A percentile compares a stretch with the other conserved stretches of the same genome.
Conservation (phyloP, 345 rosid species). For the Excoecaria agallocha region DNA sequence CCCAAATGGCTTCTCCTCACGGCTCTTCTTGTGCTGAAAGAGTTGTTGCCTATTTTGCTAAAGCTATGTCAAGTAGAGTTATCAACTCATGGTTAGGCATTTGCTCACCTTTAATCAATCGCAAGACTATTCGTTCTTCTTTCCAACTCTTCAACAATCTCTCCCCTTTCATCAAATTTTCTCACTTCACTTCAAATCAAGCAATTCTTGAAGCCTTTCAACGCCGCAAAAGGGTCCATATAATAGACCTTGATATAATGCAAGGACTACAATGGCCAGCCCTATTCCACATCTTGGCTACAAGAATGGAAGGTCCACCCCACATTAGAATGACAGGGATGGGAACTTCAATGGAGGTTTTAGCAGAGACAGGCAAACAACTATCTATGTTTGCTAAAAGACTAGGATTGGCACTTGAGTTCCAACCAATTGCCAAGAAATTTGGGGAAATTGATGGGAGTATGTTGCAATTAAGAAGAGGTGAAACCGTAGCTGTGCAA, state of each 20-base stretch:
- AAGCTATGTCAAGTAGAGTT: slow-evolving; percentile 63
- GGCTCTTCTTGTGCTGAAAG: slow-evolving; percentile 60
- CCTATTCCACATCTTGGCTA: slow-evolving; percentile 61
- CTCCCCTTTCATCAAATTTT: slow-evolving; percentile 65
- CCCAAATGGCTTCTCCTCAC: slow-evolving; percentile 67
- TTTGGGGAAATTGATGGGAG: slow-evolving; percentile 49
- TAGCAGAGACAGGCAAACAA: slow-evolving; percentile 57
- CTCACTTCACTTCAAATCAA: slow-evolving; percentile 74
- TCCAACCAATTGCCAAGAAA: slow-evolving; percentile 58
- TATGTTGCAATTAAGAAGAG: slow-evolving; percentile 31
- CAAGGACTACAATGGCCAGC: slow-evolving; percentile 83
- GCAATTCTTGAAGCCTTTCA: slow-evolving; percentile 69
- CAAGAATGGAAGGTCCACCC: slow-evolving; percentile 60
- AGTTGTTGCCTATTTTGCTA: slow-evolving; percentile 64
- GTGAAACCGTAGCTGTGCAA: slow-evolving; percentile 58
- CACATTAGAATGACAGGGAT: slow-evolving; percentile 55
- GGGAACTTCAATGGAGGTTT: slow-evolving; percentile 51
- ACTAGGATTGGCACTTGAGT: slow-evolving; percentile 57
- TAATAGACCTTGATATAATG: slow-evolving; percentile 66
- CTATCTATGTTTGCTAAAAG: slow-evolving; percentile 60
- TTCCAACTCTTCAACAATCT: slow-evolving; percentile 58
- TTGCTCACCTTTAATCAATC: slow-evolving; percentile 51
- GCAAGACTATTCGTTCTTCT: slow-evolving; percentile 34
- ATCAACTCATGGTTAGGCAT: slow-evolving; percentile 68
- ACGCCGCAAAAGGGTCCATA: slow-evolving; percentile 49